phyloP scores from a whole-genome alignment of 768 basidiomycete species.

The Leccinum variicolor region DNA sequence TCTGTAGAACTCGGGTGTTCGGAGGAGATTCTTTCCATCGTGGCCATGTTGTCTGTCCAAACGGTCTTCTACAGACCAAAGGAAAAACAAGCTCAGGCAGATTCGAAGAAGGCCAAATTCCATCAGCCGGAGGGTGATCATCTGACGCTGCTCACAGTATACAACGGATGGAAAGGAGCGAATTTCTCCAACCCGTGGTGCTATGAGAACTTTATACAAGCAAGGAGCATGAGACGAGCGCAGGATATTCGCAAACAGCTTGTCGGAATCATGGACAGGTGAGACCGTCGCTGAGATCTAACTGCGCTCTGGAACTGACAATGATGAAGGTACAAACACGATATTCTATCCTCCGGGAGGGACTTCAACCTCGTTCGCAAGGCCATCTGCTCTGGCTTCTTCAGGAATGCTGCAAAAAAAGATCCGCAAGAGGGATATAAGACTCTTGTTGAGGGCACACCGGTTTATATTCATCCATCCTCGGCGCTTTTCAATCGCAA shows the following conservation, averaged over 20 bases:
- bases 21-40: constrained; percentile 94
- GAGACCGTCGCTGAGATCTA: constrained; percentile 26
- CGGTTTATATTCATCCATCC: constrained; percentile 97
- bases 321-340: constrained; percentile 83
- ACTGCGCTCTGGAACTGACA: constrained; percentile 1
- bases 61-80: constrained; percentile 99
- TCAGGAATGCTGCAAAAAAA: constrained; percentile 98
- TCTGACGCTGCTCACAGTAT: constrained; percentile 86
- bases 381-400: constrained; percentile 96
- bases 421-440: constrained; percentile 99
- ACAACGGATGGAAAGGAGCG: constrained; percentile 96
- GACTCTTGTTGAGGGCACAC: constrained; percentile 95
- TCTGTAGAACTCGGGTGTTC: constrained; percentile 97
- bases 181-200: constrained; percentile 99
- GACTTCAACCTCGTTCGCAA: constrained; percentile 93
- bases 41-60: constrained; percentile 96
- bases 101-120: constrained; percentile 99
- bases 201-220: constrained; percentile 98
- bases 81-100: constrained; percentile 98
- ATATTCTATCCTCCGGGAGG: constrained; percentile 86
- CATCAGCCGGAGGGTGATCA: constrained; percentile 99
- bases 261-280: constrained; percentile 98
- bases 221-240: constrained; percentile 92
- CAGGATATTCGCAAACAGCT: constrained; percentile 98
- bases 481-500: constrained; percentile 95